Conservation (phyloP, 2,329 filamentous ascomycete species). For the Microcyclosporella mali region DNA sequence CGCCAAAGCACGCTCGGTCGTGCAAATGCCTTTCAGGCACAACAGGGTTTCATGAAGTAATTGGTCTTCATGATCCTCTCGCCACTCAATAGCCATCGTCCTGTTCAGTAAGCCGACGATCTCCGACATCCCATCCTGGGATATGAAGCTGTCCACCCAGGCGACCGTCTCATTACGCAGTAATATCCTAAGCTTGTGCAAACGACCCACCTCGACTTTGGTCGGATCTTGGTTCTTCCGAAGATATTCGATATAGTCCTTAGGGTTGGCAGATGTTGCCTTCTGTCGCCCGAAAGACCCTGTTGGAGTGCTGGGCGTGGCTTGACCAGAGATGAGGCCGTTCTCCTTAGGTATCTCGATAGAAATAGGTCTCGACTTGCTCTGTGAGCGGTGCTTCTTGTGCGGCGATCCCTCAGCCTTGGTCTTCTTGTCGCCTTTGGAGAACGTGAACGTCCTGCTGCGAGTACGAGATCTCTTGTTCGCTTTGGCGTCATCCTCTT, state of each 20-base stretch:
- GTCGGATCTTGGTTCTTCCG: conserved; percentile 75
- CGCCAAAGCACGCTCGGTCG: conserved; percentile 76
- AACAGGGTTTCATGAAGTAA: conserved; percentile 86
- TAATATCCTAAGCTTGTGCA: conserved; percentile 85
- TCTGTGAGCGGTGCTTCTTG: conserved; percentile 63
- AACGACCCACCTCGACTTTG: conserved; percentile 81
- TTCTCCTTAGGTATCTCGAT: conserved; percentile 52
- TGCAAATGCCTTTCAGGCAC: conserved; percentile 90
- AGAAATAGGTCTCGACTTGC: conserved; percentile 50
- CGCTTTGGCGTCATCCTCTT: conserved; percentile 27
- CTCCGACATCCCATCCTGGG: conserved; percentile 84
- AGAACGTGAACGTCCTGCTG: conserved; percentile 74
- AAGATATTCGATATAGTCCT: conserved; percentile 81
- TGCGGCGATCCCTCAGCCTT: conserved; percentile 48
- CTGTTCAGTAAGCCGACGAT: conserved; percentile 79
- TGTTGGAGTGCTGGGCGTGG: conserved; percentile 21
- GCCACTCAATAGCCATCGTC: conserved; percentile 96
- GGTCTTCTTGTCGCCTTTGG: conserved; percentile 51
- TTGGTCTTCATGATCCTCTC: conserved; percentile 92
- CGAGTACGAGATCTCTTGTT: conserved; percentile 49
- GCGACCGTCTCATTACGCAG: conserved; percentile 90
- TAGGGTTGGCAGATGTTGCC: conserved; percentile 55
- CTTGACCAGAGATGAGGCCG: conserved; percentile 8
- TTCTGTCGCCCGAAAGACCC: conserved; percentile 25
- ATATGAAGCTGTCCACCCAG: conserved; percentile 91